Conservation (phyloP, 2,329 filamentous ascomycete species). For the Gaeumannomyces tritici region DNA sequence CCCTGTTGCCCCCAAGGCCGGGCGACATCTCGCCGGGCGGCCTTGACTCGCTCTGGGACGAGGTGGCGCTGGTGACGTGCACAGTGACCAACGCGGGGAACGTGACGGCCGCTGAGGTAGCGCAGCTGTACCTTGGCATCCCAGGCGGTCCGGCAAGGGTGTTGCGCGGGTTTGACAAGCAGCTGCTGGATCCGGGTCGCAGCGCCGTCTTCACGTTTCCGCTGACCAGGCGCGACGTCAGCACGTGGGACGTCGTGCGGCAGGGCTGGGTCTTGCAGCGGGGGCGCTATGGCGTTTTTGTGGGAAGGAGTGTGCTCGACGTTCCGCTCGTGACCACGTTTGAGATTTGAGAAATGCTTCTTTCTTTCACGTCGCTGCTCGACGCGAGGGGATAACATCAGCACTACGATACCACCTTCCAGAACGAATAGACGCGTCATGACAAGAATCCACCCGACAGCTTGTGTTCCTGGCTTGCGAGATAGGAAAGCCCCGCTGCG, state of each 20-base stretch:
- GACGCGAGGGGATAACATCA: not conserved
- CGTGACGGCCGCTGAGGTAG: conserved; percentile 33
- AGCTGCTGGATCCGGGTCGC: not conserved
- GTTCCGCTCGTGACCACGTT: conserved; percentile 2
- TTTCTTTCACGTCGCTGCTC: too few relatives aligned
- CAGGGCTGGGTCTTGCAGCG: conserved; percentile 38
- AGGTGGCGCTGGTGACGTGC: conserved; percentile 26
- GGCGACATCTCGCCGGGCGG: conserved; percentile 33
- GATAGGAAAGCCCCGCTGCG: too few relatives aligned
- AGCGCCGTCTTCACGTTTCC: not conserved
- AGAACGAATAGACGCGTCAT: not conserved
- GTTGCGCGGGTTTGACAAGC: conserved; percentile 53
- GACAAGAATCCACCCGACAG: not conserved
- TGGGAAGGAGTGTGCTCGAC: conserved; percentile 5
- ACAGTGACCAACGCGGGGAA: conserved; percentile 31
- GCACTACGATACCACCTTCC: not conserved
- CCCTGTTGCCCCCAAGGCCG: conserved; percentile 27
- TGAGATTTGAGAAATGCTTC: conserved; percentile 9
- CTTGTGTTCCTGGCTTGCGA: not conserved
- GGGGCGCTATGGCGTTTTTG: conserved; percentile 4
- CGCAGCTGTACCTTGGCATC: conserved; percentile 45
- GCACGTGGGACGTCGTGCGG: conserved; percentile 45
- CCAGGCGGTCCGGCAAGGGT: conserved; percentile 49
- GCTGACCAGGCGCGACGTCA: conserved; percentile 52
- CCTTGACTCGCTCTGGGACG: conserved; percentile 36